phyloP scores from a whole-genome alignment of 768 basidiomycete species.

The Collybia sp. region DNA sequence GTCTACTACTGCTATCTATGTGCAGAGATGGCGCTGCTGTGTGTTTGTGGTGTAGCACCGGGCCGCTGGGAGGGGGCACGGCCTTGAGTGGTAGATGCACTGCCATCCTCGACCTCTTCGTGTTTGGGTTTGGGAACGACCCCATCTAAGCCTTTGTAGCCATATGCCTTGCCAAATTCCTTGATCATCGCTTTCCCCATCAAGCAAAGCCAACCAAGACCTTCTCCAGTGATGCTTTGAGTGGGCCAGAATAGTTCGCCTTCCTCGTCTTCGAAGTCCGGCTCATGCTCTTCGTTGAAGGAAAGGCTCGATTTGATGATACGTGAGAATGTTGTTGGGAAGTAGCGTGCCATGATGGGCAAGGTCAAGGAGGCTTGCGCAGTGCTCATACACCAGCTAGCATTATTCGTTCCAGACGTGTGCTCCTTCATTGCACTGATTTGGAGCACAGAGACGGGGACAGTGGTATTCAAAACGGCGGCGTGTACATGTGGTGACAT shows the following conservation, averaged over 20 bases:
- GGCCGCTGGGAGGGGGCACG: slow-evolving; percentile 11
- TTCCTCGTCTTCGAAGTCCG: slow-evolving; percentile 82
- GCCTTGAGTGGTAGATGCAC: slow-evolving; percentile 6
- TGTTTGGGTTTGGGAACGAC: slow-evolving; percentile 66
- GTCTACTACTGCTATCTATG: background rate
- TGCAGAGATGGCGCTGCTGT: slow-evolving; percentile 4
- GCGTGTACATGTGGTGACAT: slow-evolving; percentile 38
- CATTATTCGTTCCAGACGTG: slow-evolving; percentile 29
- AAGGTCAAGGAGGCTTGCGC: slow-evolving; percentile 58
- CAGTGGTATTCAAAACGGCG: slow-evolving; percentile 37
- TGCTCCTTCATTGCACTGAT: slow-evolving; percentile 40
- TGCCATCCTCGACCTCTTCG: slow-evolving; percentile 13
- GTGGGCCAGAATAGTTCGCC: slow-evolving; percentile 86
- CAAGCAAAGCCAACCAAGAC: slow-evolving; percentile 82
- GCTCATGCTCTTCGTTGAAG: slow-evolving; percentile 68
- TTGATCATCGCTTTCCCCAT: slow-evolving; percentile 86
- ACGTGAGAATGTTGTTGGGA: slow-evolving; percentile 72
- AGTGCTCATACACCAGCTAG: slow-evolving; percentile 41
- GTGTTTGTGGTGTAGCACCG: slow-evolving; percentile 12
- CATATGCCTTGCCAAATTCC: slow-evolving; percentile 73
- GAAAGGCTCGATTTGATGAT: slow-evolving; percentile 62
- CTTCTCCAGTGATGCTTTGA: slow-evolving; percentile 67
- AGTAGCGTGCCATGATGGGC: slow-evolving; percentile 63
- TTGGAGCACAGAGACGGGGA: slow-evolving; percentile 38
- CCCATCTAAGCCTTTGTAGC: slow-evolving; percentile 67